These are phyloP conservation scores for Pontederia paniculata DNA, from an alignment of 176 grass and related monocot species.

Conservation along the genomic window DNA sequence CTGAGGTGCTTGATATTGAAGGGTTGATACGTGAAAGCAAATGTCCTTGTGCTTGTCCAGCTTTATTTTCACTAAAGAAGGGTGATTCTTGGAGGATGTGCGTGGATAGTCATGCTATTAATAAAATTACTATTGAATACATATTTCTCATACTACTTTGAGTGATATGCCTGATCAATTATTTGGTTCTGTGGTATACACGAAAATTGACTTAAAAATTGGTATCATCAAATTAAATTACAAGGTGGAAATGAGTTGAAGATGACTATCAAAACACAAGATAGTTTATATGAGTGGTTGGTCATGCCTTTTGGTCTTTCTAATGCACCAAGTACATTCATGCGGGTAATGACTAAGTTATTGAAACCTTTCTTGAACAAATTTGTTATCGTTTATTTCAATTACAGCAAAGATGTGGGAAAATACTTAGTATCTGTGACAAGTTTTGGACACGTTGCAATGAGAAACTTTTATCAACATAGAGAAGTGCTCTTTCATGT, in stretches of 20 bases:
- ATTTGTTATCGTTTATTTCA: background rate
- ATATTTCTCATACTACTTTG: background rate
- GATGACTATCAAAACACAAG: background rate
- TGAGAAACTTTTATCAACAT: too few species aligned
- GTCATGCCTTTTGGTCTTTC: background rate
- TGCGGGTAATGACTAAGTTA: background rate
- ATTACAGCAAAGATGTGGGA: background rate
- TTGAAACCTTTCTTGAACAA: background rate
- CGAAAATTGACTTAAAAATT: background rate
- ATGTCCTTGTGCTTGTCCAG: background rate
- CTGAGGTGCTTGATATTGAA: background rate
- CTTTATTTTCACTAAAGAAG: background rate
- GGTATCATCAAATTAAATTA: background rate
- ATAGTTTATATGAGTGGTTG: background rate
- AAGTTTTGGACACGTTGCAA: too few species aligned
- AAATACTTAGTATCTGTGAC: background rate
- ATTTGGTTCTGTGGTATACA: background rate
- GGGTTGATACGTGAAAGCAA: background rate
- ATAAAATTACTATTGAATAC: background rate
- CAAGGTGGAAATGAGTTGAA: background rate
- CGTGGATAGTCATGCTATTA: background rate
- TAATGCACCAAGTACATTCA: background rate
- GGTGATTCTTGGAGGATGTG: background rate
- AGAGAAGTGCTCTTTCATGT: too few species aligned
- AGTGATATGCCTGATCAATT: background rate